phyloP scores from a whole-genome alignment of 306 rosid species.

The Citrullus amarus region DNA sequence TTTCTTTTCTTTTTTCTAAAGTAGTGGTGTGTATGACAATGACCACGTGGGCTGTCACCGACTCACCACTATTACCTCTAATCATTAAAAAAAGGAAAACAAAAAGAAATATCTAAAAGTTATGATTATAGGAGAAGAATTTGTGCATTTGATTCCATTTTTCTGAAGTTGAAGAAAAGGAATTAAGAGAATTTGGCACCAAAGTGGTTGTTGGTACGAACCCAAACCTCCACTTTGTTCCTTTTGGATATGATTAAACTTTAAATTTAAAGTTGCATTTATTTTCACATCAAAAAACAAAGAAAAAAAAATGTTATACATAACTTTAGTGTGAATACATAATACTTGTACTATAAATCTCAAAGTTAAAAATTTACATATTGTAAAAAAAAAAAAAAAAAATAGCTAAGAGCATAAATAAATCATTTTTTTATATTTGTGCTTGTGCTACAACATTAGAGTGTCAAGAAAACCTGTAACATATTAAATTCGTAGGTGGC shows the following conservation, averaged over 20 bases:
- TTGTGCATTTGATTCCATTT: background rate
- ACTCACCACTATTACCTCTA: background rate
- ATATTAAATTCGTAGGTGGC: too few relatives aligned
- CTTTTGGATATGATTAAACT: background rate
- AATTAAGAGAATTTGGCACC: background rate
- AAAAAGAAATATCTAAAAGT: background rate
- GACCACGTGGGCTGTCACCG: constrained; percentile 8
- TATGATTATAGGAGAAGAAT: background rate
- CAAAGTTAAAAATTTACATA: too few relatives aligned
- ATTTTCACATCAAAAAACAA: too few relatives aligned
- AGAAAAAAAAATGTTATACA: too few relatives aligned
- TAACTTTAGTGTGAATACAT: too few relatives aligned
- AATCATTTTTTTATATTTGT: too few relatives aligned
- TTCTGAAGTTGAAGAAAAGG: background rate
- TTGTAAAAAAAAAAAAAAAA: too few relatives aligned
- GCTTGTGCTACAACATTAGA: too few relatives aligned
- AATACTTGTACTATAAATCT: too few relatives aligned
- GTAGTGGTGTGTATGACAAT: background rate
- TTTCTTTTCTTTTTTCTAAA: background rate
- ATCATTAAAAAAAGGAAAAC: background rate
- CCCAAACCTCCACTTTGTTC: background rate
- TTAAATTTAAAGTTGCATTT: too few relatives aligned
- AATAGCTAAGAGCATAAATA: too few relatives aligned
- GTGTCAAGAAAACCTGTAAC: too few relatives aligned
- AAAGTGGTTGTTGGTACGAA: background rate